Base-by-base conservation (phyloP, 129 eudicot species). In the Chrysanthemum seticuspe region DNA sequence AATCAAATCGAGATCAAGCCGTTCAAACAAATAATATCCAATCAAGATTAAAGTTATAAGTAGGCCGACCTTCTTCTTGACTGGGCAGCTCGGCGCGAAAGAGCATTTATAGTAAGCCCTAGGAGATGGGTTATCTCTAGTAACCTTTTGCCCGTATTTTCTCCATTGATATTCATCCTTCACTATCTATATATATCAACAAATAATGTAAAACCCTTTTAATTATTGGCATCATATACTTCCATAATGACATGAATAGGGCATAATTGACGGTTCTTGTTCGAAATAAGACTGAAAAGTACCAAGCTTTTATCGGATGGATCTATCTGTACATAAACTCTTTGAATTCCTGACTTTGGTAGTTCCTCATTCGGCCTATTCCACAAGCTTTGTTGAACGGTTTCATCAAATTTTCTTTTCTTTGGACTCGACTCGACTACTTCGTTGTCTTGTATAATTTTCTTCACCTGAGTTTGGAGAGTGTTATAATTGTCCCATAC, bases 81-180 rank as follows among this genome's bases (percentile, higher is more conserved):
- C 97, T 6, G 84, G 96, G 74, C 97, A 92, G 45, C 40, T 51
- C 11, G 97, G 97, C 40, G 96, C 86, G 62, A 68, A 79, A 6
- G 89, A 83, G 69, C 97, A 89, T 76, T 79, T 87, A 47, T 78
- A 92, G 74, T 92, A 92, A 62, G 97, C 97, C 82, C 96, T 88
- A 1, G 97, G 97, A 73, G 94, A 89, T 21, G 96, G 93, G 75
- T 92, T 92, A 76, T 92, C 97, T 83, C 89, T 83, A 2, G 97
- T 92, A 25, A 92, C 94, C 76, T 92, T 92, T 72, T 92, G 97
- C 23, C 97, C 97, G 76, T 92, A 92, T 68, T 92, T 92, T 62
- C 96, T 66, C 97, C 97, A 92, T 16, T 92, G 91, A 59, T 88
- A 89, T 63, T 87, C 97, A 81, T 92, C 97, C 68, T 87, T 89